Evolutionary conservation across 176 grass and related monocot genomes (phyloP).

Genomic region (Musa acuminata): DNA sequence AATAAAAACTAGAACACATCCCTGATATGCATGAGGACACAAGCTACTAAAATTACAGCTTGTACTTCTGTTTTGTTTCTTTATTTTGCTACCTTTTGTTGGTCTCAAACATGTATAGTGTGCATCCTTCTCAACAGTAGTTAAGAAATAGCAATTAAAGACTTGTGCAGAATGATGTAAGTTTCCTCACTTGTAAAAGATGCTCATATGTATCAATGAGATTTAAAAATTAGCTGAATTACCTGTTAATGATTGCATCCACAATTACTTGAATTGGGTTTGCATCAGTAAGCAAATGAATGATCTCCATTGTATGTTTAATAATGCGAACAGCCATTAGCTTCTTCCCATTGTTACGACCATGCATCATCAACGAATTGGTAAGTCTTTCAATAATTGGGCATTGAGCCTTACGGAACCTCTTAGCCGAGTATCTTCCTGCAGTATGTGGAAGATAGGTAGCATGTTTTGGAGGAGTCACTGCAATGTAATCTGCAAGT

Average conservation of each 20-base stretch:
- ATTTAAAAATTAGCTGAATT: not conserved
- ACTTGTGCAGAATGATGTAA: not conserved
- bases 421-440: slow-evolving; percentile 68
- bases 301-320: slow-evolving; percentile 84
- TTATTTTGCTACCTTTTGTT: too few relatives aligned
- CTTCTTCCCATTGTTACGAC: slow-evolving; percentile 85
- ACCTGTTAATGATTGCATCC: slow-evolving; percentile 83
- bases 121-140: too few relatives aligned
- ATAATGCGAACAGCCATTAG: slow-evolving; percentile 71
- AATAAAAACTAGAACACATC: too few relatives aligned
- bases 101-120: too few relatives aligned
- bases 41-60: not conserved
- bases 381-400: slow-evolving; percentile 81
- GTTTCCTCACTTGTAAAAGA: not conserved
- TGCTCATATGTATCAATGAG: not conserved
- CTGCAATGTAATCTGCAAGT: slow-evolving; percentile 62
- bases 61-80: not conserved
- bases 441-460: slow-evolving; percentile 77
- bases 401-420: slow-evolving; percentile 86
- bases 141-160: not conserved
- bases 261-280: slow-evolving; percentile 87
- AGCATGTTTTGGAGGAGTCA: slow-evolving; percentile 53
- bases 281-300: slow-evolving; percentile 72
- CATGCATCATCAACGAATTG: slow-evolving; percentile 95
- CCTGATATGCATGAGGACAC: not conserved